Evolutionary conservation across 179 eudicot genomes (phyloP).

Genomic region (Vitellaria paradoxa): DNA sequence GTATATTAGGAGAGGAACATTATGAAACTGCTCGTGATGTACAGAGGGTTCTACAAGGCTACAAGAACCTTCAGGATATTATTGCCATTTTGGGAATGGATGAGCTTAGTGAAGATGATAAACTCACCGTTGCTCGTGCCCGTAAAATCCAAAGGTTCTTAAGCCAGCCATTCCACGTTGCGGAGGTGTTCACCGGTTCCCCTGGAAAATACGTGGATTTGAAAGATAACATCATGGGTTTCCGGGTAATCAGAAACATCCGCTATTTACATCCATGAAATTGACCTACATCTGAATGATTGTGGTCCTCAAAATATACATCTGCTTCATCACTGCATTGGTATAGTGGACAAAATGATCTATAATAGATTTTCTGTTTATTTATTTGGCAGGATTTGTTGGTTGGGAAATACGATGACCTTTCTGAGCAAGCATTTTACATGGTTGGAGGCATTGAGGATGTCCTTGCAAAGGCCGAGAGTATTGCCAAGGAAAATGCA

Average conservation of each 20-base stretch:
- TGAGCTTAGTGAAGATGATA: constrained; percentile 94
- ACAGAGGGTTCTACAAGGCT: constrained; percentile 38
- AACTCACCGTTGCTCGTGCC: constrained; percentile 86
- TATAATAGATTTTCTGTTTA: neutral
- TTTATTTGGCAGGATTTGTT: constrained; percentile 33
- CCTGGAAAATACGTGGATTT: constrained; percentile 89
- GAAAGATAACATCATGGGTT: constrained; percentile 74
- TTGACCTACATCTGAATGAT: too few species aligned
- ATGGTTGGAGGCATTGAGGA: constrained; percentile 52
- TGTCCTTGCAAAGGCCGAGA: constrained; percentile 37
- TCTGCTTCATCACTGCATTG: too few species aligned
- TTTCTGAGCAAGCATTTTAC: constrained; percentile 42
- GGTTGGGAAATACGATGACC: constrained; percentile 45
- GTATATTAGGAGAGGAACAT: constrained; percentile 42
- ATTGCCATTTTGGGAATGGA: constrained; percentile 83
- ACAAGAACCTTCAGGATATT: constrained; percentile 52
- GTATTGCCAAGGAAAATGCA: constrained; percentile 30
- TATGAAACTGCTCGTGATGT: constrained; percentile 43
- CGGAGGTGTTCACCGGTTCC: constrained; percentile 78
- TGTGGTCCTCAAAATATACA: too few species aligned
- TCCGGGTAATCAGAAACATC: constrained; percentile 50
- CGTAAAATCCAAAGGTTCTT: constrained; percentile 79
- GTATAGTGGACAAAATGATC: too few species aligned
- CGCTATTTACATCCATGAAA: too few species aligned
- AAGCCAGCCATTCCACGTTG: constrained; percentile 52